phyloP scores from a whole-genome alignment of 768 basidiomycete genomes.

The Suillus clintonianus region DNA sequence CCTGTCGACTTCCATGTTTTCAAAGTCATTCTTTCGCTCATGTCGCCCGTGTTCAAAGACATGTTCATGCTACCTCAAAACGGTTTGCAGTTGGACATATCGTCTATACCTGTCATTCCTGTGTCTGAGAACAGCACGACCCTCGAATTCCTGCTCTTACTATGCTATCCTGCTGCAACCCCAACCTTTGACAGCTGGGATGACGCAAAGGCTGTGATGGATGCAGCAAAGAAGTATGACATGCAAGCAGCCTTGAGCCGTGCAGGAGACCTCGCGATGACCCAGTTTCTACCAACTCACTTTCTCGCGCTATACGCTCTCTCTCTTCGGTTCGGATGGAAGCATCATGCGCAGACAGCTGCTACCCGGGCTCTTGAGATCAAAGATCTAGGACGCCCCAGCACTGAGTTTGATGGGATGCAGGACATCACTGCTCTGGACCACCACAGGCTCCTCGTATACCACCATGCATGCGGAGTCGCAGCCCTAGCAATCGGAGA shows the following conservation, averaged over 20 bases:
- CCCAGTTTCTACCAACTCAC: constrained; percentile 11
- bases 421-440: constrained; percentile 42
- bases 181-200: constrained; percentile 9
- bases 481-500: constrained; percentile 1
- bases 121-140: constrained; percentile 42
- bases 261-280: constrained; percentile 14
- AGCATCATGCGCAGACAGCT: constrained; percentile 21
- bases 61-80: constrained; percentile 19
- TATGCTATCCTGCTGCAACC: constrained; percentile 37
- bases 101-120: constrained; percentile 34
- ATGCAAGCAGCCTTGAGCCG: constrained; percentile 22
- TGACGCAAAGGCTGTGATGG: constrained; percentile 12
- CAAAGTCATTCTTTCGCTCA: constrained; percentile 36
- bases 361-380: constrained; percentile 21
- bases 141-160: constrained; percentile 36
- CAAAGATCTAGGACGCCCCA: constrained; percentile 2
- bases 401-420: constrained; percentile 36
- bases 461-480: constrained; percentile 40
- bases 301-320: constrained; percentile 31
- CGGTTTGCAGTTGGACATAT: constrained; percentile 11
- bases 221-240: constrained; percentile 23
- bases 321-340: constrained; percentile 21
- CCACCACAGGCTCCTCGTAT: constrained; percentile 43
- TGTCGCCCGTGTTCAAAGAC: constrained; percentile 37
- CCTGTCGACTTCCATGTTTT: constrained; percentile 36